Base-by-base conservation (phyloP, 139 green algal genomes). In the Asterochloris erici region DNA sequence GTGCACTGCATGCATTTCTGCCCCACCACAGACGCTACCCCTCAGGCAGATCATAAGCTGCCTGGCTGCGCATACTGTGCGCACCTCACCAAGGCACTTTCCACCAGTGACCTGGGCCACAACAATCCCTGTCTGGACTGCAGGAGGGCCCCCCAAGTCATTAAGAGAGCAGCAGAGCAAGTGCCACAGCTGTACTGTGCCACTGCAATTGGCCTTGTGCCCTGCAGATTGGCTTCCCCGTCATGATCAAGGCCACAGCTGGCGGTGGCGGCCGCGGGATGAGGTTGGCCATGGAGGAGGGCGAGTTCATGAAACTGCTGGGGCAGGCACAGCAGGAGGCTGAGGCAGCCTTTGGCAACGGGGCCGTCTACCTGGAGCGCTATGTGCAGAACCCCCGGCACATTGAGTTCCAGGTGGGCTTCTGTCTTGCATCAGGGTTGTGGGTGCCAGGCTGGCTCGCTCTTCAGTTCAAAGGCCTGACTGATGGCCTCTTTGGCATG, bases 241-340 rank as follows among this genome's bases (percentile, higher is more conserved):
- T 98, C 70, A 98, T 98, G 95, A 98, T 98, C 91, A 98, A 98
- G 91, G 96, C 96, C 29, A 98, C 96, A 11, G 96, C 95, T 19
- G 94, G 94, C 83, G 93, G 95, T 73, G 95, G 93, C 70, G 94
- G 94, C 26, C 88, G 93, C 74, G 95, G 95, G 61, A 98, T 99
- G 96, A 91, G 96, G 15, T 89, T 99, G 70, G 90, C 88, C 29
- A 89, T 87, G 71, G 89, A 93, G 71, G 78, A 91, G 83, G 89
- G 91, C 29, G 96, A 98, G 81, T 95, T 99, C 76, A 27, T 98
- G 68, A 84, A 87, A 54, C 89, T 99, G 82, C 85, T 96, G 73
- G 91, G 94, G 85, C 82, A 90, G 81, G 96, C 96, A 27, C 90
- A 95, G 86, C 69, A 88, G 74, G 96, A 99, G 88, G 96, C 96